Conservation (phyloP, 768 basidiomycete species). For the Collybia sordida region DNA sequence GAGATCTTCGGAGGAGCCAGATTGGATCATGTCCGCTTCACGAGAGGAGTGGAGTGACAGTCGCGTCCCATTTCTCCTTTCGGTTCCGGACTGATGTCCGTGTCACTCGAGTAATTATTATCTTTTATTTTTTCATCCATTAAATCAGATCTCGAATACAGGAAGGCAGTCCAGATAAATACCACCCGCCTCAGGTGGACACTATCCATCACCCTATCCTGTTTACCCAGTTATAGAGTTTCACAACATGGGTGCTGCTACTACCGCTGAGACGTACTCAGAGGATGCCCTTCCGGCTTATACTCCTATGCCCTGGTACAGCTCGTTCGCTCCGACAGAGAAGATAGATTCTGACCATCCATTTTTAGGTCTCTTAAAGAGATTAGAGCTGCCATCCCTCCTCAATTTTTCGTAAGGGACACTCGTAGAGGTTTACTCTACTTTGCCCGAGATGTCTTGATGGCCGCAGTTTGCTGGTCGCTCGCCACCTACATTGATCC, state of each 20-base stretch:
- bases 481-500: slow-evolving; percentile 44
- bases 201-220: background rate
- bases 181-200: background rate
- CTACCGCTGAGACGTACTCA: slow-evolving; percentile 22
- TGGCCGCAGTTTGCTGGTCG: slow-evolving; percentile 43
- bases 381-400: slow-evolving; percentile 49
- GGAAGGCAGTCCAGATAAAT: slow-evolving; percentile 1
- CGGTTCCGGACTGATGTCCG: too few relatives aligned
- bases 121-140: too few relatives aligned
- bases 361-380: slow-evolving; percentile 43
- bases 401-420: slow-evolving; percentile 42
- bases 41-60: too few relatives aligned
- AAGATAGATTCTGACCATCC: slow-evolving; percentile 4
- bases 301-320: slow-evolving; percentile 47
- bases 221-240: slow-evolving; percentile 5
- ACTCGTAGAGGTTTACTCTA: slow-evolving; percentile 39
- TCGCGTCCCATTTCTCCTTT: too few relatives aligned
- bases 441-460: slow-evolving; percentile 43
- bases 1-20: too few relatives aligned
- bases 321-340: too few relatives aligned
- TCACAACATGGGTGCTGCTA: slow-evolving; percentile 8
- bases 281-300: slow-evolving; percentile 43
- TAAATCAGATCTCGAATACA: too few relatives aligned
- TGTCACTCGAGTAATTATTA: too few relatives aligned
- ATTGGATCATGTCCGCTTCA: too few relatives aligned